A percentile compares a stretch with the other conserved stretches of the same genome.
These are phyloP conservation scores for Hypoxylon subgilvum DNA, from an alignment of 495 filamentous ascomycete species.

Conservation along the genomic window DNA sequence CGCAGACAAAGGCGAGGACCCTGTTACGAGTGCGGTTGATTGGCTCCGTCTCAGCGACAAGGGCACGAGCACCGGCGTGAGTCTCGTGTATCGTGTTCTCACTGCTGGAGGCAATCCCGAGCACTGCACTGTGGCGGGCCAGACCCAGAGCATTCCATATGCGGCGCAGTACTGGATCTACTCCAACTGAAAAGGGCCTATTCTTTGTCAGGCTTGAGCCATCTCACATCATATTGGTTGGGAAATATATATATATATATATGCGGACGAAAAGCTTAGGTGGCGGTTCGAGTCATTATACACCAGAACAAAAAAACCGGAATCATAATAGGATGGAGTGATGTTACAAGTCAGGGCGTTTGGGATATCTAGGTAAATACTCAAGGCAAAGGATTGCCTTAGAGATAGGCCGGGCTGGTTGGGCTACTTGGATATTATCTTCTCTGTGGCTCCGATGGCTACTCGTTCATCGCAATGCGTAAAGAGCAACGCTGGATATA, in stretches of 20 bases:
- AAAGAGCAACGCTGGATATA: constrained; percentile 35
- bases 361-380: too few species aligned
- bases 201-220: too few species aligned
- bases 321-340: neutral
- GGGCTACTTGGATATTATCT: neutral
- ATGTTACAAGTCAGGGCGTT: neutral
- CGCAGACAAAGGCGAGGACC: constrained; percentile 50
- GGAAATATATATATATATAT: neutral
- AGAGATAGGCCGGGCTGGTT: too few species aligned
- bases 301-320: neutral
- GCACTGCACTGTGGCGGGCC: constrained; percentile 51
- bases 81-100: constrained; percentile 68
- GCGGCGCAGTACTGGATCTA: constrained; percentile 77
- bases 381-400: too few species aligned
- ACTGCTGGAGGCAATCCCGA: constrained; percentile 67
- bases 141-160: constrained; percentile 63
- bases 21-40: constrained; percentile 60
- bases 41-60: constrained; percentile 68
- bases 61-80: constrained; percentile 52
- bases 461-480: neutral
- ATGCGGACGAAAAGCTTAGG: neutral
- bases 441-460: neutral
- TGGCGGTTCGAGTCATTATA: neutral
- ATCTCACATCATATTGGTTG: too few species aligned
- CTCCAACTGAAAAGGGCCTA: constrained; percentile 42